Evolutionary conservation across 345 rosid genomes (phyloP), one percentile per base, ranked within the genome.

Genomic region (Populus tremula): DNA sequence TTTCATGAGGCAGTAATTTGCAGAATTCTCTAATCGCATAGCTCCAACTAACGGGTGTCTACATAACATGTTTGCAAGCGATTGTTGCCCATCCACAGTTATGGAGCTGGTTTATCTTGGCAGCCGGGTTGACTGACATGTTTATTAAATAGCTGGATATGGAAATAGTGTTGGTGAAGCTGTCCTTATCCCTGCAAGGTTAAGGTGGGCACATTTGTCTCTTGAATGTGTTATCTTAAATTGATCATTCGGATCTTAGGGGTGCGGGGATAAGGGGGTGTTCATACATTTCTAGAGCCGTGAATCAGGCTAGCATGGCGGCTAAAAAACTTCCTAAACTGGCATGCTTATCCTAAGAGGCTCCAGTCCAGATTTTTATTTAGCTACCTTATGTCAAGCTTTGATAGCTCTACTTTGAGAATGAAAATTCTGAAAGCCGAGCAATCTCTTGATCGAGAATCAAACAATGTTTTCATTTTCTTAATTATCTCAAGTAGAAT

Each of bases 121-220:
- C 97, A 92, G 94, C 91, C 98, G 83, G 98, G 90, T 88, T 87
- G 96, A 95, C 97, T 93, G 92, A 74, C 81, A 62, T 71, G 82
- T 77, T 80, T 82, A 73, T 84, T 78, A 72, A 68, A 73, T 78
- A 83, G 76, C 83, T 83, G 91, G 78, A 80, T 73, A 61, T 79
- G 74, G 80, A 80, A 77, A 68, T 81, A 87, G 73, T 81, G 86
- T 73, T 81, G 87, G 79, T 79, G 87, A 78, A 66, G 87, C 82
- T 82, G 88, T 90, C 91, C 94, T 91, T 92, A 93, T 95, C 98
- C 98, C 99, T 93, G 98, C 93, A 86, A 87, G 85, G 89, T 90
- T 91, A 93, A 94, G 98, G 98, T 93, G 97, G 97, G 97, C 96
- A 93, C 93, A 90, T 91, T 90, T 91, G 82, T 89, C 78, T 82